phyloP scores from a whole-genome alignment of 805 yeast genomes.

The Metschnikowia proteae region DNA sequence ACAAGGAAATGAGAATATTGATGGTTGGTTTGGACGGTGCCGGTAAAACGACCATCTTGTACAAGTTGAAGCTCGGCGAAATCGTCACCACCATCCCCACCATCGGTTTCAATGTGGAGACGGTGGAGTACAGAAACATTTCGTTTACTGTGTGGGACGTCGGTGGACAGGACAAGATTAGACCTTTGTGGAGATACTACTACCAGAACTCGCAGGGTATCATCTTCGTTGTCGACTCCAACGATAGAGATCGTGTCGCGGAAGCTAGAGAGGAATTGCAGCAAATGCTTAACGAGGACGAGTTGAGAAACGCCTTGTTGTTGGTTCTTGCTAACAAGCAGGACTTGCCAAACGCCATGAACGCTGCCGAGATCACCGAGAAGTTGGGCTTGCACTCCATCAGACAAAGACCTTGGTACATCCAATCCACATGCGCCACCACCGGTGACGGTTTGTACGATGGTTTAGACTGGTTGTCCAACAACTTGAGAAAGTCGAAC shows the following conservation, averaged over 20 bases:
- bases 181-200: conserved; percentile 99
- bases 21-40: conserved; percentile 99
- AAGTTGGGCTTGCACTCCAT: conserved; percentile 94
- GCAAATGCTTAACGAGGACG: conserved; percentile 98
- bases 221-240: conserved; percentile 95
- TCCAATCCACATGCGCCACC: conserved; percentile 98
- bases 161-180: conserved; percentile 99
- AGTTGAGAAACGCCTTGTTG: conserved; percentile 92
- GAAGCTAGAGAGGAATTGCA: conserved; percentile 98
- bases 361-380: conserved; percentile 97
- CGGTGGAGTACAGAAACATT: conserved; percentile 95
- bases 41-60: conserved; percentile 95
- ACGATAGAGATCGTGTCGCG: conserved; percentile 95
- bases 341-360: conserved; percentile 98
- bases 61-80: conserved; percentile 93
- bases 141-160: conserved; percentile 98
- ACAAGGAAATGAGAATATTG: conserved; percentile 95
- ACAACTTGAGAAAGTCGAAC: conserved; percentile 22
- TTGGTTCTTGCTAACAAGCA: conserved; percentile 97
- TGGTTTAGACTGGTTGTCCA: conserved; percentile 26
- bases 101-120: conserved; percentile 95
- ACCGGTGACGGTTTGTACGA: conserved; percentile 84
- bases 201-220: conserved; percentile 99
- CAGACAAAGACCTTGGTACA: conserved; percentile 99
- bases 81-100: conserved; percentile 96